Evolutionary conservation across 148 eudicot species (phyloP), one percentile per base, ranked within the genome.

Genomic region (Gaultheria prostrata): DNA sequence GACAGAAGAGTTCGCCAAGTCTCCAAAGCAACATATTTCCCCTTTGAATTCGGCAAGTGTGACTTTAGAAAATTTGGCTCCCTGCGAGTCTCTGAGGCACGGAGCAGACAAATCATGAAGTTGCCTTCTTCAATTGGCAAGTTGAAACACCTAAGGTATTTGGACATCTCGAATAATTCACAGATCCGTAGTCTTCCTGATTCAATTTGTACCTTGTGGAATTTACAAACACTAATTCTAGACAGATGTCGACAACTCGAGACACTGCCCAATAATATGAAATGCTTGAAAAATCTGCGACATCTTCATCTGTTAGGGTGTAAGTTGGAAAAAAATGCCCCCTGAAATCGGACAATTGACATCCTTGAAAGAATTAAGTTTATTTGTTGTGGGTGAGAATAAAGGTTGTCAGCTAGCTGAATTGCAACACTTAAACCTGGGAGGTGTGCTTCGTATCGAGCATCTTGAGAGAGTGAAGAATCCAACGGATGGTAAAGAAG

Each of bases 381-480:
- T 39, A 39, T 77, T 77, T 50, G 35, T 50, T 26, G 80, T 28
- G 39, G 80, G 59, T 13, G 28, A 50, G 49, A 35, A 24, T 8
- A 20, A 7, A 32, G 69, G 30, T 35, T 20, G 48, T 17, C 69
- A 28, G 1, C 15, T 57, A 32, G 48, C 48, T 56, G 69, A 79
- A 24, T 32, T 79, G 69, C 26, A 20, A 20, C 2, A 28, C 17
- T 79, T 79, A 57, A 20, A 76, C 3, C 80, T 51, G 28, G 39
- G 43, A 28, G 80, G 80, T 49, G 43, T 13, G 26, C 35, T 79
- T 9, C 26, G 11, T 2, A 79, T 79, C 48, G 0, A 10, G 8
- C 26, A 79, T 26, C 81, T 79, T 54, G 81, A 79, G 81, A 79
- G 70, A 56, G 81, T 79, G 69, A 56, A 24, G 10, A 54, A 28